These are phyloP conservation scores for Trichoderma pleuroti DNA, from an alignment of 2,329 filamentous ascomycete genomes.

Conservation along the genomic window DNA sequence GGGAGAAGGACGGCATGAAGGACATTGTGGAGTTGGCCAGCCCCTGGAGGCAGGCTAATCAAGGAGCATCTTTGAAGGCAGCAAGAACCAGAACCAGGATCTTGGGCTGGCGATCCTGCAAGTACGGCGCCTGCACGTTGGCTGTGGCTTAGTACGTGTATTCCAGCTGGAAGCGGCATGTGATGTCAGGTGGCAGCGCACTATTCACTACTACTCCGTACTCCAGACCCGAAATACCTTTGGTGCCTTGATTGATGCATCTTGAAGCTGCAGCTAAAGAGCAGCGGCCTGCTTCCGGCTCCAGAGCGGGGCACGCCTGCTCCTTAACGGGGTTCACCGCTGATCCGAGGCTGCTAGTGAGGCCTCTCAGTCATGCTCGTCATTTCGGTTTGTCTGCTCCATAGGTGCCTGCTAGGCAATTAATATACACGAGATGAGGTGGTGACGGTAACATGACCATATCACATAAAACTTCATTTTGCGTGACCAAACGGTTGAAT, in stretches of 20 bases:
- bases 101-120: conserved; percentile 9
- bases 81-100: background rate
- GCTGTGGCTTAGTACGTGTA: background rate
- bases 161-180: conserved; percentile 22
- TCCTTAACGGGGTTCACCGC: conserved; percentile 19
- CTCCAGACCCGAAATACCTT: background rate
- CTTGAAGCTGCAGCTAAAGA: conserved; percentile 5
- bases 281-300: conserved; percentile 3
- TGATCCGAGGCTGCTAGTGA: conserved; percentile 16
- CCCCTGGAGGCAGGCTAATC: conserved; percentile 24
- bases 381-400: conserved; percentile 6
- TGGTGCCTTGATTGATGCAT: conserved; percentile 7
- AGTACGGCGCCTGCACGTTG: conserved; percentile 13
- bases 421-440: background rate
- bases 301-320: conserved; percentile 28
- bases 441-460: background rate
- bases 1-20: conserved; percentile 36
- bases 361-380: conserved; percentile 10
- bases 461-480: background rate
- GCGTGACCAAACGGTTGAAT: background rate
- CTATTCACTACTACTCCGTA: conserved; percentile 1
- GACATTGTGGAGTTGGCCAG: conserved; percentile 37
- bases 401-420: background rate
- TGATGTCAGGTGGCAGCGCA: conserved; percentile 22
- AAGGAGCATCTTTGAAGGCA: conserved; percentile 19